Percentiles rank a stretch among this genome's conserved stretches.
These are phyloP conservation scores for Blastomyces emzantsi DNA, from an alignment of 2,329 filamentous ascomycete species.

Conservation along the genomic window DNA sequence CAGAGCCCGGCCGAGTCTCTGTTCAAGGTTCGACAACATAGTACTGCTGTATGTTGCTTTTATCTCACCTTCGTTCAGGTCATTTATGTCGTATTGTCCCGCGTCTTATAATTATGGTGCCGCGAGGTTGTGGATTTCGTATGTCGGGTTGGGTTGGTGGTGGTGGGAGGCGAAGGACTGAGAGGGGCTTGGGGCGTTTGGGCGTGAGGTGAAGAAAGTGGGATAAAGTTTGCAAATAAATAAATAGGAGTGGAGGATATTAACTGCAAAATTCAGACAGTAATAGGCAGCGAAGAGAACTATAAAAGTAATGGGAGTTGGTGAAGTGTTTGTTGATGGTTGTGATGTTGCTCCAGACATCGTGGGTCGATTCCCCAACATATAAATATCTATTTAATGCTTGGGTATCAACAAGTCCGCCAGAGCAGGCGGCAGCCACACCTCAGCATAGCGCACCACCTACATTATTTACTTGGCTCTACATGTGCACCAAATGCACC, in stretches of 20 bases:
- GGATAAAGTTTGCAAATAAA: background rate
- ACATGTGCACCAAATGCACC: background rate
- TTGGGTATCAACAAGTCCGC: too few relatives aligned
- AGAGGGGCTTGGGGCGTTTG: conserved; percentile 11
- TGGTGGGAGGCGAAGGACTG: background rate
- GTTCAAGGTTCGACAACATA: conserved; percentile 52
- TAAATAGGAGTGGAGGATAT: background rate
- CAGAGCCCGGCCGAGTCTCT: conserved; percentile 73
- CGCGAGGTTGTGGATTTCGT: background rate
- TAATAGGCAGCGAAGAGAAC: background rate
- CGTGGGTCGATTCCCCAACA: too few relatives aligned
- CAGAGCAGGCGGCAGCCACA: background rate
- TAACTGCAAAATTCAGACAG: background rate
- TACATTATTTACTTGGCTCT: background rate
- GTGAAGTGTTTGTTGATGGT: conserved; percentile 2
- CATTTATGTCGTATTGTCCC: background rate
- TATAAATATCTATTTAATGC: too few relatives aligned
- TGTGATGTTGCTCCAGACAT: too few relatives aligned
- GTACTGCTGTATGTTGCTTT: conserved; percentile 6
- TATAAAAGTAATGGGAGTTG: background rate
- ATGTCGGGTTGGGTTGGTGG: background rate
- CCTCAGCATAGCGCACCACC: background rate
- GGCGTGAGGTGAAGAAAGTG: background rate
- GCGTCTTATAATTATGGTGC: background rate
- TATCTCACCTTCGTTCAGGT: background rate